Evolutionary conservation across 2,329 filamentous ascomycete genomes (phyloP), one percentile per base, ranked within the genome.

Genomic region (Sclerotinia trifoliorum): DNA sequence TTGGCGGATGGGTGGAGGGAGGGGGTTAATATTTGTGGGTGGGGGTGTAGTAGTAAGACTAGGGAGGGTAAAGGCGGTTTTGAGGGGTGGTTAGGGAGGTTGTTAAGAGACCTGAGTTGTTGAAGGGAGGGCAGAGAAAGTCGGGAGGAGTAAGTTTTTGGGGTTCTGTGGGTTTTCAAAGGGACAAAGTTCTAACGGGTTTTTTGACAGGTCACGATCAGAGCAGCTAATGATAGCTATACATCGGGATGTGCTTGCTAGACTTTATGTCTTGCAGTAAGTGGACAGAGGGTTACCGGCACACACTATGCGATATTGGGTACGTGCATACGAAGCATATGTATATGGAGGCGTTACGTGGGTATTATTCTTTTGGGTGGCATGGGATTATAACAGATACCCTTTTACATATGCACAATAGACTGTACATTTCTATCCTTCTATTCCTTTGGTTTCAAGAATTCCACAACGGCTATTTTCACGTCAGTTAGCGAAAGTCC

Each of bases 391-490:
- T 67, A 39, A 46, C 57, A 74, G 73, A 75, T 79, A 76, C 76
- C 73, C 73, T 73, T 74, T 77, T 73, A 64, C 76, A 71, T 55
- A 63, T 46, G 55, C 44, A 42, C 35, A 54, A 71, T 77, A 76
- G 74, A 77, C 72, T 73, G 72, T 75, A 73, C 67, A 72, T 70
- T 66, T 69, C 58, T 70, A 67, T 69, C 72, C 57, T 68, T 70
- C 81, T 81, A 80, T 79, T 87, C 78, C 75, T 83, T 76, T 5
- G 80, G 80, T 24, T 77, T 78, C 62, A 91, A 77, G 74, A 90
- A 91, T 57, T 90, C 86, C 32, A 89, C 83, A 15, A 90, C 88
- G 71, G 83, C 88, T 90, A 71, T 57, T 42, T 32, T 24, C 13
- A 54, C 13, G 55, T 56, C n/a, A 55, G 61, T 72, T 48, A 74